Base-by-base conservation (phyloP, 1,284 basidiomycete species). In the Agaricales sp. region DNA sequence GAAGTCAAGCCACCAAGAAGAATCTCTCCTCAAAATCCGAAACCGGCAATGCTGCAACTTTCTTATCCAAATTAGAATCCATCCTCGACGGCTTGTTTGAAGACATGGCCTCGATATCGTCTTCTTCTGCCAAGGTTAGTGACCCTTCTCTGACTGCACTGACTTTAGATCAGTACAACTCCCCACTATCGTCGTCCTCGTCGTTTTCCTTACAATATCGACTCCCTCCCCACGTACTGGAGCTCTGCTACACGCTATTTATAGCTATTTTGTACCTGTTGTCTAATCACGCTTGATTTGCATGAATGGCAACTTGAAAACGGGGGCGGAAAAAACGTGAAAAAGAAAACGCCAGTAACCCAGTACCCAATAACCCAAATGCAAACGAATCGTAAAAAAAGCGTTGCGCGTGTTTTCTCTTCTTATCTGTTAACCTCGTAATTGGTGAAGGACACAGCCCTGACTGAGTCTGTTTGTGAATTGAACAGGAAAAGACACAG, bases 401-500 rank as follows among this genome's bases (percentile, higher is more conserved):
- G 26, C 26, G 14, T 30, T 30, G 26, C 26, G 6, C 55, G 51
- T 57, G 54, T 55, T 62, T 54, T 20, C 18, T 41, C 39, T 57
- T 56, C 54, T 55, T 41, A 45, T 51, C 45, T 50, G n/a, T n/a
- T n/a, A n/a, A n/a, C n/a, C n/a, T n/a, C n/a, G n/a, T n/a, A 47
- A 50, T 26, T 51, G 49, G 46, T 56, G 54, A 53, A 56, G 60
- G 57, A 61, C 52, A 50, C 53, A 50, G 57, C 66, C n/a, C 74
- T 74, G 59, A 70, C 67, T 68, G 58, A 60, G 58, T 53, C 58
- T n/a, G 49, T 58, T 62, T 59, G 60, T 65, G 54, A 55, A 58
- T n/a, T 61, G 59, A 64, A 73, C 23, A 96, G 92, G 93, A 95
- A 72, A 96, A 96, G 69, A 78, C 87, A 47, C 85, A 86, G 73